Evolutionary conservation across 495 filamentous ascomycete species (phyloP), one percentile per base, ranked within the genome.

Genomic region (Penicillium cataractarum): DNA sequence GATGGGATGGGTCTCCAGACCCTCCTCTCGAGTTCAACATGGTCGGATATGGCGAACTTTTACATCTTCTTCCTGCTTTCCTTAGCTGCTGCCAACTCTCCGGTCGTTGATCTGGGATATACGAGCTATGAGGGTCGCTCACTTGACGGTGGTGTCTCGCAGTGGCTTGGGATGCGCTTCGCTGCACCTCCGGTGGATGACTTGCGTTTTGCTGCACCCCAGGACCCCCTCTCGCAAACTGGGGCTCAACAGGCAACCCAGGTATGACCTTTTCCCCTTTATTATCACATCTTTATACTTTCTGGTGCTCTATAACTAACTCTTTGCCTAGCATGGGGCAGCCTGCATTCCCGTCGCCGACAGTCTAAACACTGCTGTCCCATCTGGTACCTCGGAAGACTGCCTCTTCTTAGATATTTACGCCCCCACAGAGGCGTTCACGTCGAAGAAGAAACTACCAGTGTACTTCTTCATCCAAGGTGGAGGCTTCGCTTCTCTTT

Each of bases 321-420:
- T 37, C 3, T 13, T 15, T 21, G 42, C 4, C 13, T 48, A 82
- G 80, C 78, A 82, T 70, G 78, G 79, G 7, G 74, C 78, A 0
- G 67, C 84, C 27, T 90, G 87, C 71, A 79, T 86, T 24, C 80
- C 76, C 9, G 83, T 77, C 2, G 78, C 70, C 49, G 60, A 50
- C 24, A 67, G 64, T 9, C 78, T 61, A 35, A 57, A 63, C 12
- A 21, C 39, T 8, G 10, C 76, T 37, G 64, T 74, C 66, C 82
- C 65, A 19, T 31, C 7, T 6, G 75, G 62, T 1, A 74, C 82
- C 39, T 80, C 81, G 15, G 91, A 94, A 69, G 90, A 94, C 64
- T 93, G 91, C 70, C 83, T 94, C 2, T 91, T 88, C 61, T 77
- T 87, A 12, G 87, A 92, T 64, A 82, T 94, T n/a, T 92, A 85